A percentile compares a stretch with the other conserved stretches of the same genome.
Evolutionary conservation across 495 filamentous ascomycete genomes (phyloP).

Genomic region (Haplographium delicatum): DNA sequence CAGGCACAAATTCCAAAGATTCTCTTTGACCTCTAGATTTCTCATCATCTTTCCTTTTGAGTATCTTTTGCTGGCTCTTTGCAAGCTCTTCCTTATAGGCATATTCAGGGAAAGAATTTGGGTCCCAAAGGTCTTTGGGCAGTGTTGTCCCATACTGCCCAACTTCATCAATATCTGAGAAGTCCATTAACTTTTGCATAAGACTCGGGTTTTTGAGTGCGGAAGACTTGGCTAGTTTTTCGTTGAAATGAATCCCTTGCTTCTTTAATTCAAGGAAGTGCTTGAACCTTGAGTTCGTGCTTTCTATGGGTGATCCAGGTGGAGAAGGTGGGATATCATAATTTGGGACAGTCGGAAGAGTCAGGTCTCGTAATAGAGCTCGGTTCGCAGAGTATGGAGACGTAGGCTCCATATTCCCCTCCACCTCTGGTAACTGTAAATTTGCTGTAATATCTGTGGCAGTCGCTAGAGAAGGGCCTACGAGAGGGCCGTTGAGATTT

Average conservation of each 20-base stretch:
- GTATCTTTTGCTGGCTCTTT: slow-evolving; percentile 56
- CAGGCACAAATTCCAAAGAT: slow-evolving; percentile 73
- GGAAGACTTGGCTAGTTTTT: slow-evolving; percentile 62
- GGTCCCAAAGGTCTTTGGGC: slow-evolving; percentile 60
- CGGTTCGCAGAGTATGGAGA: slow-evolving; percentile 69
- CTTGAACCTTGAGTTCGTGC: slow-evolving; percentile 66
- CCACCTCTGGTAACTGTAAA: slow-evolving; percentile 15
- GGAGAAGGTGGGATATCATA: slow-evolving; percentile 82
- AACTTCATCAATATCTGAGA: slow-evolving; percentile 63
- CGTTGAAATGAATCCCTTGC: slow-evolving; percentile 86
- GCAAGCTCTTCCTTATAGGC: slow-evolving; percentile 71
- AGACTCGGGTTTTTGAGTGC: slow-evolving; percentile 79
- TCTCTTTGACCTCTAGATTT: slow-evolving; percentile 48
- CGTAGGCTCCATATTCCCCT: slow-evolving; percentile 34
- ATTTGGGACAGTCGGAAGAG: slow-evolving; percentile 74
- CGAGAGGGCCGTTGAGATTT: slow-evolving; percentile 36
- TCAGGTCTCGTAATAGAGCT: slow-evolving; percentile 68
- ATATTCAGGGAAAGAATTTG: slow-evolving; percentile 56
- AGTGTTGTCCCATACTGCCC: slow-evolving; percentile 77
- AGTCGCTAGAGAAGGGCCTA: slow-evolving; percentile 35
- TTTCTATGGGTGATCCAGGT: slow-evolving; percentile 59
- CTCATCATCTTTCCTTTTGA: slow-evolving; percentile 54
- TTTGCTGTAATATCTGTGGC: slow-evolving; percentile 18
- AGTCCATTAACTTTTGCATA: slow-evolving; percentile 71
- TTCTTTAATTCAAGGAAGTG: slow-evolving; percentile 83